Percentiles rank a stretch among this genome's conserved stretches.
Conservation (phyloP, 2,329 filamentous ascomycete genomes). For the Hymenotorrendiella dingleyae region DNA sequence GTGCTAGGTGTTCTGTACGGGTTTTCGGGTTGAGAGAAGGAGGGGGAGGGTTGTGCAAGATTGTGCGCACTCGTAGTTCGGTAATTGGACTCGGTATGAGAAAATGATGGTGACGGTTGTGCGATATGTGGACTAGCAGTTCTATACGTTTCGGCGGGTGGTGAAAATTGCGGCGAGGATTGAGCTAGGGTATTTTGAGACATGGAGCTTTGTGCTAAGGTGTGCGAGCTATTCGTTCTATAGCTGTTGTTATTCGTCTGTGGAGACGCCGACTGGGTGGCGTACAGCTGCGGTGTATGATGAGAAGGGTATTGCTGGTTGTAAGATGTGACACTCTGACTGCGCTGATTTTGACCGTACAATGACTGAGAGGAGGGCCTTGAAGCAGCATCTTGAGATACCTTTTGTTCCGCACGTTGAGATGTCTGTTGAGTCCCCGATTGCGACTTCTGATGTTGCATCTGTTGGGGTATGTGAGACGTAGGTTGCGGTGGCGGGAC, state of each 20-base stretch:
- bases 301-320: slow-evolving; percentile 28
- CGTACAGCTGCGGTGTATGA: slow-evolving; percentile 27
- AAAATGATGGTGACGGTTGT: slow-evolving; percentile 26
- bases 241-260: slow-evolving; percentile 26
- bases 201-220: slow-evolving; percentile 21
- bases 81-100: slow-evolving; percentile 22
- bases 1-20: slow-evolving; percentile 21
- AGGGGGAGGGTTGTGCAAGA: slow-evolving; percentile 21
- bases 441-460: slow-evolving; percentile 20
- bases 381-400: slow-evolving; percentile 16
- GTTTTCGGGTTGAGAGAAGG: slow-evolving; percentile 22
- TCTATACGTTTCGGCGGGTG: slow-evolving; percentile 26
- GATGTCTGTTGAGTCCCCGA: slow-evolving; percentile 17
- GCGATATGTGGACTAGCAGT: slow-evolving; percentile 28
- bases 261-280: slow-evolving; percentile 25
- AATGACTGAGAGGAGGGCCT: slow-evolving; percentile 20
- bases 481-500: slow-evolving; percentile 15
- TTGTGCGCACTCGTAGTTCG: slow-evolving; percentile 17
- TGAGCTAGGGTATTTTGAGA: slow-evolving; percentile 23
- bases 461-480: slow-evolving; percentile 12
- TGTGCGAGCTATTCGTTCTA: slow-evolving; percentile 20
- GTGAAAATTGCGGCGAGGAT: slow-evolving; percentile 27
- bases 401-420: slow-evolving; percentile 24
- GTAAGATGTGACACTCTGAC: slow-evolving; percentile 18
- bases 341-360: slow-evolving; percentile 26